These are phyloP conservation scores for Phytophthora niederhauseri DNA, from an alignment of 352 stramenopile genomes.

Conservation along the genomic window DNA sequence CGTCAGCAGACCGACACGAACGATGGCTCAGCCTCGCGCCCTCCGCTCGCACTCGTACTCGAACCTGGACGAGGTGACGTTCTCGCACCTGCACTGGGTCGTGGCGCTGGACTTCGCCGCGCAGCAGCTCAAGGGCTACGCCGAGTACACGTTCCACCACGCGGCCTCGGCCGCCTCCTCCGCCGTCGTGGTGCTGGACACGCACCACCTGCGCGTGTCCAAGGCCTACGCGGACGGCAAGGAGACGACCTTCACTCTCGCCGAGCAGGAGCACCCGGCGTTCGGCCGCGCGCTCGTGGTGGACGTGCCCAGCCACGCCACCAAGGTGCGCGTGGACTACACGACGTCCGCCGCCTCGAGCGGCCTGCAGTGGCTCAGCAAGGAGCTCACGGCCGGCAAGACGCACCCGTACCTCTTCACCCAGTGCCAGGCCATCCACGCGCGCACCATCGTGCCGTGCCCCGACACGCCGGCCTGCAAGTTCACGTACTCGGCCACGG, in stretches of 20 bases:
- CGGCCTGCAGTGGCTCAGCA: constrained; percentile 92
- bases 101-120: constrained; percentile 86
- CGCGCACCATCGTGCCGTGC: constrained; percentile 95
- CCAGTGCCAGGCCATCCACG: constrained; percentile 96
- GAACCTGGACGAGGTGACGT: constrained; percentile 83
- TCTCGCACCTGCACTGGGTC: constrained; percentile 90
- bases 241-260: constrained; percentile 65
- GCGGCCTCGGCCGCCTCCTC: constrained; percentile 21
- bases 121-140: constrained; percentile 72
- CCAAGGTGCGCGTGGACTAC: constrained; percentile 83
- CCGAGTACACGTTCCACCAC: constrained; percentile 83
- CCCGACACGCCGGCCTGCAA: constrained; percentile 94
- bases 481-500: constrained; percentile 93
- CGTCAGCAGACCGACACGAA: neutral
- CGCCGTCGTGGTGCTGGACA: constrained; percentile 83
- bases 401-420: constrained; percentile 96
- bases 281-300: constrained; percentile 75
- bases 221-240: constrained; percentile 57
- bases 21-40: constrained; percentile 1
- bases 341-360: constrained; percentile 66
- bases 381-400: constrained; percentile 95
- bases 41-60: constrained; percentile 77
- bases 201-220: constrained; percentile 77
- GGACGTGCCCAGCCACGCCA: constrained; percentile 46
- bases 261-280: constrained; percentile 42